Base-by-base conservation (phyloP, 148 eudicot species). In the Chenopodium album region DNA sequence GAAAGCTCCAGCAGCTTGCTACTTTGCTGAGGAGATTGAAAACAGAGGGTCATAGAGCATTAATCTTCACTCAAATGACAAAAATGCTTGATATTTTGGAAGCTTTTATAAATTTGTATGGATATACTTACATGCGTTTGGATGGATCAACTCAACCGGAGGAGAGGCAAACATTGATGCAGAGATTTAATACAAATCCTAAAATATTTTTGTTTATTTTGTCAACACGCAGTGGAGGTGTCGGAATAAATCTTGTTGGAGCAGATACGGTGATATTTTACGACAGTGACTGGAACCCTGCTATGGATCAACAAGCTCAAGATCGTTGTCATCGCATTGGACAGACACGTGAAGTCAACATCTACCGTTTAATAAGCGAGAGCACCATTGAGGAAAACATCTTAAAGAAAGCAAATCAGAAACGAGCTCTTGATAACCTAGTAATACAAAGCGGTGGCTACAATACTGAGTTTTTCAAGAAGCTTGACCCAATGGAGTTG, bases 231-330 rank as follows among this genome's bases (percentile, higher is more conserved):
- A 94, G 98, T 87, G 99, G 99, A 50, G 99, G 99, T 85, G 98
- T 97, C 71, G 99, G 99, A 78, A 90, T 97, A 84, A 97, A 97
- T 74, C 93, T 97, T 71, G 97, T 94, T 77, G 99, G 98, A 71
- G 99, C 99, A 73, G 99, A 97, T 80, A 97, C 99, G 13, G 99
- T 97, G 20, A 97, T 97, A 64, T 97, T 97, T 78, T 97, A 97
- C 82, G 99, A 93, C 77, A 90, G 97, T 87, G 97, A 93, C 81
- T 93, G 97, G 97, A 93, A 93, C 86, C 99, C 99, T 80, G 98
- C 99, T 50, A 94, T 97, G 99, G 99, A 97, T 87, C 94, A 90
- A 87, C 99, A 97, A 84, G 99, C 99, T 81, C 98, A 94, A 87
- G 99, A 97, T 87, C 90, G 99, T 71, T 94, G 98, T 87, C 99